A percentile compares a stretch with the other conserved stretches of the same genome.
phyloP scores from a whole-genome alignment of 139 green algal species.

The Chlorella ohadii region DNA sequence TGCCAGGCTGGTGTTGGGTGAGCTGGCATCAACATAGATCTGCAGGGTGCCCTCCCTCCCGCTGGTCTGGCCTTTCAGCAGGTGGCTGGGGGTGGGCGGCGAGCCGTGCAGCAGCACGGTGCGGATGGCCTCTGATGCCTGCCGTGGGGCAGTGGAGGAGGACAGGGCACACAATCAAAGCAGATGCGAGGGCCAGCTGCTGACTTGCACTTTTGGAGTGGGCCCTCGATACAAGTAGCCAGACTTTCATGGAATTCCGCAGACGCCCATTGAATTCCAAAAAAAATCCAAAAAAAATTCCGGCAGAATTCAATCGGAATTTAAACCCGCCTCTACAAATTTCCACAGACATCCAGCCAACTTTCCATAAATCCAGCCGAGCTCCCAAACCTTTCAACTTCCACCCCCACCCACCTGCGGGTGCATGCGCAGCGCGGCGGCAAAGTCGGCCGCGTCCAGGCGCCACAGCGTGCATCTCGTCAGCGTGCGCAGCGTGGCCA shows the following conservation, averaged over 20 bases:
- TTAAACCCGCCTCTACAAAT: too few relatives aligned
- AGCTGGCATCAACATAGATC: slow-evolving; percentile 7
- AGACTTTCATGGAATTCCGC: too few relatives aligned
- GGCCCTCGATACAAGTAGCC: too few relatives aligned
- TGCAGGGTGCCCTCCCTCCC: background rate
- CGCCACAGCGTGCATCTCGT: slow-evolving; percentile 20
- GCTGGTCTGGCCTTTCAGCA: background rate
- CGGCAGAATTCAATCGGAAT: too few relatives aligned
- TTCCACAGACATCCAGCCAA: too few relatives aligned
- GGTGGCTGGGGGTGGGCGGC: background rate
- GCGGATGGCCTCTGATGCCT: background rate
- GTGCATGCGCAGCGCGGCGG: background rate
- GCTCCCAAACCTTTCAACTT: too few relatives aligned
- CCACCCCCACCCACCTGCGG: background rate
- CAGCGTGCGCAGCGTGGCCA: background rate
- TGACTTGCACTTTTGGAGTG: too few relatives aligned
- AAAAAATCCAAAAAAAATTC: too few relatives aligned
- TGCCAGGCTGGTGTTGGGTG: background rate
- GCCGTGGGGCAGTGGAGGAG: background rate
- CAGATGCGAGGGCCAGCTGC: too few relatives aligned
- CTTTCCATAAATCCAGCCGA: too few relatives aligned
- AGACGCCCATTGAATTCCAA: too few relatives aligned
- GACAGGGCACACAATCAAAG: too few relatives aligned
- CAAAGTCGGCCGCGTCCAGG: background rate
- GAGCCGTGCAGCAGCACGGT: slow-evolving; percentile 14